phyloP scores from a whole-genome alignment of 1,284 basidiomycete species.

The Cryptococcus hybrid region DNA sequence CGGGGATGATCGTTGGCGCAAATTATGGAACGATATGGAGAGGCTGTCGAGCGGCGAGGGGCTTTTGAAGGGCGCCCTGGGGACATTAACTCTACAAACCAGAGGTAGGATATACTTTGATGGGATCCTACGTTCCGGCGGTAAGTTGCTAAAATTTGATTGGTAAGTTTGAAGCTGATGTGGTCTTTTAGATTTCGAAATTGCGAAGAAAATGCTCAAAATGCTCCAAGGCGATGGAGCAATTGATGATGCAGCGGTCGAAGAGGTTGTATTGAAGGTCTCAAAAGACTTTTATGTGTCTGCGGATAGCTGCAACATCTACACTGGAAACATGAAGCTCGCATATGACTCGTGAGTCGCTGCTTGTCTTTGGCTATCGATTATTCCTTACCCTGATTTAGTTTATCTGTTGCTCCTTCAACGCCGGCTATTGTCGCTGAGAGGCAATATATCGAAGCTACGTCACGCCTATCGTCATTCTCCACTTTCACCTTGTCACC shows the following conservation, averaged over 20 bases:
- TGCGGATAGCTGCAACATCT: slow-evolving; percentile 83
- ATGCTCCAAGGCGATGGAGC: slow-evolving; percentile 57
- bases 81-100: slow-evolving; percentile 66
- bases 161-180: neutral
- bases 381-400: slow-evolving; percentile 38
- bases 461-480: slow-evolving; percentile 65
- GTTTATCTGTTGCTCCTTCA: slow-evolving; percentile 67
- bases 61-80: slow-evolving; percentile 68
- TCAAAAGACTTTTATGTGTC: slow-evolving; percentile 92
- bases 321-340: slow-evolving; percentile 88
- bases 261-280: slow-evolving; percentile 73
- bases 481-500: slow-evolving; percentile 75
- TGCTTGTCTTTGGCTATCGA: neutral
- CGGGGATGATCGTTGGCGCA: slow-evolving; percentile 73
- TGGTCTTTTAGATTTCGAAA: slow-evolving; percentile 64
- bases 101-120: slow-evolving; percentile 75
- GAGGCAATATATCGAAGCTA: slow-evolving; percentile 92
- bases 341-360: slow-evolving; percentile 82
- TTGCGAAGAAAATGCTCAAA: slow-evolving; percentile 67
- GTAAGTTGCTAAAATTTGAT: slow-evolving; percentile 58
- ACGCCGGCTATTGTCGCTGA: slow-evolving; percentile 66
- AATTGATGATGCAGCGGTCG: slow-evolving; percentile 59
- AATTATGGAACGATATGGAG: slow-evolving; percentile 82
- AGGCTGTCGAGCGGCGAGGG: slow-evolving; percentile 69
- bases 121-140: slow-evolving; percentile 76